These are phyloP conservation scores for Ogataea trehaloabstinens DNA, from an alignment of 805 yeast species.

Conservation along the genomic window DNA sequence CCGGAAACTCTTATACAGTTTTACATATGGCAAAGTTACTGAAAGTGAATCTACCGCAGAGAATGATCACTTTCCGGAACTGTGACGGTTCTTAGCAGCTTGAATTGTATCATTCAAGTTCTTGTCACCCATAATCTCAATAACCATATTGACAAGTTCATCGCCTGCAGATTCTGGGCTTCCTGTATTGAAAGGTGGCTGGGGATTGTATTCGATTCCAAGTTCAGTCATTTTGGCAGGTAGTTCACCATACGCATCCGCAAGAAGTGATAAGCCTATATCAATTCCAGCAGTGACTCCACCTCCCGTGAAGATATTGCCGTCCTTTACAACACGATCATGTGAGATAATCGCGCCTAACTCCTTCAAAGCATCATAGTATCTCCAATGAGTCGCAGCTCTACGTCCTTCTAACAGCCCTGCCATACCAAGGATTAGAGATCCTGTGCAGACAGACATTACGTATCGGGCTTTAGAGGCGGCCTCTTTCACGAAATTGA, in stretches of 20 bases:
- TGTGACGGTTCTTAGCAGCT: background rate
- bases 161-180: background rate
- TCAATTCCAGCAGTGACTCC: conserved; percentile 3
- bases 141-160: background rate
- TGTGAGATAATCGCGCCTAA: conserved; percentile 1
- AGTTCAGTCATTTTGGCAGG: conserved; percentile 2
- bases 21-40: no score
- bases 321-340: conserved; percentile 1
- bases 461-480: background rate
- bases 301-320: conserved; percentile 1
- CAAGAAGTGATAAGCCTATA: background rate
- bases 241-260: background rate
- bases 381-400: conserved; percentile 1
- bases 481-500: background rate
- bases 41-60: no score
- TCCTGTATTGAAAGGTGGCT: conserved; percentile 1
- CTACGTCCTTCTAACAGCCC: conserved; percentile 1
- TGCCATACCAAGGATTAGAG: conserved; percentile 1
- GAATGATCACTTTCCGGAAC: no score
- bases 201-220: conserved; percentile 1
- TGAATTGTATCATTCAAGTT: background rate
- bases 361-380: background rate
- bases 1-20: no score
- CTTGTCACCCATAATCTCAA: background rate
- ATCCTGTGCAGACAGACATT: conserved; percentile 1